These are phyloP conservation scores for Gautieria morchelliformis DNA, from an alignment of 768 basidiomycete species.

Conservation along the genomic window DNA sequence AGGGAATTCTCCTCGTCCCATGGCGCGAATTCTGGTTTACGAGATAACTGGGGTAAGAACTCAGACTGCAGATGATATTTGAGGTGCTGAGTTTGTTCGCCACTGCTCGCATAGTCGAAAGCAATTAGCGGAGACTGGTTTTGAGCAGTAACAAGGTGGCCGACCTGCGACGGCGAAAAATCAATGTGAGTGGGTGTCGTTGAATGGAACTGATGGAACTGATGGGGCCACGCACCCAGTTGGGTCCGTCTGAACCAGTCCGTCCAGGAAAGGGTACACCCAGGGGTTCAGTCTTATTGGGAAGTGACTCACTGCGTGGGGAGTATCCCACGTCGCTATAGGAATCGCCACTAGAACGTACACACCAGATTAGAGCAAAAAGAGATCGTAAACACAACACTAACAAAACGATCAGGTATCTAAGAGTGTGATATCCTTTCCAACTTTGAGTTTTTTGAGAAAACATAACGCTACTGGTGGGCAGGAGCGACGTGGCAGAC, in stretches of 20 bases:
- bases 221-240: slow-evolving; percentile 57
- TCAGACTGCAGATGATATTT: slow-evolving; percentile 27
- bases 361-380: neutral
- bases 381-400: slow-evolving; percentile 13
- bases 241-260: slow-evolving; percentile 37
- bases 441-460: slow-evolving; percentile 21
- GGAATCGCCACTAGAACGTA: slow-evolving; percentile 47
- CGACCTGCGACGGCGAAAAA: slow-evolving; percentile 15
- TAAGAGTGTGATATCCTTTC: slow-evolving; percentile 33
- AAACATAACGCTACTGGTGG: too few relatives aligned
- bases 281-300: slow-evolving; percentile 35
- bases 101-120: slow-evolving; percentile 50
- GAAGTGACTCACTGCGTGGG: slow-evolving; percentile 8
- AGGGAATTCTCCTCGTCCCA: slow-evolving; percentile 37
- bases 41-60: slow-evolving; percentile 32
- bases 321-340: slow-evolving; percentile 36
- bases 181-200: neutral
- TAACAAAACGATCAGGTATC: slow-evolving; percentile 45
- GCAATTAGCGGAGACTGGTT: slow-evolving; percentile 36
- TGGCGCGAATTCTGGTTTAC: slow-evolving; percentile 26
- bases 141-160: slow-evolving; percentile 19
- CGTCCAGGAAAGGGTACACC: slow-evolving; percentile 41
- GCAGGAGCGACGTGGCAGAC: neutral
- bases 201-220: slow-evolving; percentile 26
- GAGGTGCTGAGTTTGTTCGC: slow-evolving; percentile 35